phyloP scores from a whole-genome alignment of 768 basidiomycete genomes.

The Tephrocybe sp. region DNA sequence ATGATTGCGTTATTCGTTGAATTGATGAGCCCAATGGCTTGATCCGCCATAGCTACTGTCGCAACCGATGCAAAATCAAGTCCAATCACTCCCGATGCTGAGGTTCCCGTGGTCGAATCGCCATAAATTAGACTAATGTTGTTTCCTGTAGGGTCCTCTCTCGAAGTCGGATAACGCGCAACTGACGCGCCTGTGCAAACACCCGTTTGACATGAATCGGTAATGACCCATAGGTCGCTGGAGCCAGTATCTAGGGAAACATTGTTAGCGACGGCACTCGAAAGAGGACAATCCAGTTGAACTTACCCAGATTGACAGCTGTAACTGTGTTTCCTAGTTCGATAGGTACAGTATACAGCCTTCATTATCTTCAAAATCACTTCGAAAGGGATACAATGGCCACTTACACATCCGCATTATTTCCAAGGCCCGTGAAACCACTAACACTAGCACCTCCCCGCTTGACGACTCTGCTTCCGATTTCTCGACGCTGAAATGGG shows the following conservation, averaged over 20 bases:
- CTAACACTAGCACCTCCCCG: slow-evolving; percentile 24
- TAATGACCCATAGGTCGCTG: slow-evolving; percentile 68
- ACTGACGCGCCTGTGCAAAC: slow-evolving; percentile 37
- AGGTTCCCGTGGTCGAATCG: slow-evolving; percentile 70
- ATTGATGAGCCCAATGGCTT: slow-evolving; percentile 57
- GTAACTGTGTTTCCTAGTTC: slow-evolving; percentile 31
- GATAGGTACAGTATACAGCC: slow-evolving; percentile 38
- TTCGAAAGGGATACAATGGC: neutral
- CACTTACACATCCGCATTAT: slow-evolving; percentile 36
- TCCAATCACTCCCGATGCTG: slow-evolving; percentile 56
- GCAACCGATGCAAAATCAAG: slow-evolving; percentile 54
- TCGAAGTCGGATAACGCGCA: slow-evolving; percentile 41
- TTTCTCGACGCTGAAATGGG: slow-evolving; percentile 7
- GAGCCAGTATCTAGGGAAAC: slow-evolving; percentile 61
- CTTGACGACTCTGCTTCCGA: no score
- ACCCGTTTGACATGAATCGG: slow-evolving; percentile 42
- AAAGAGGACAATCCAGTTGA: neutral
- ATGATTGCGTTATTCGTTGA: slow-evolving; percentile 40
- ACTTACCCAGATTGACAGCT: slow-evolving; percentile 33
- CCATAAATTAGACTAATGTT: slow-evolving; percentile 52
- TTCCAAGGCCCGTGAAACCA: slow-evolving; percentile 35
- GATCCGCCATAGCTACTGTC: slow-evolving; percentile 46
- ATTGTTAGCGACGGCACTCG: neutral
- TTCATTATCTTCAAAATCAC: slow-evolving; percentile 6
- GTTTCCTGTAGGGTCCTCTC: slow-evolving; percentile 36